These are phyloP conservation scores for Sporothrix luriei DNA, from an alignment of 2,329 filamentous ascomycete genomes.

Conservation along the genomic window DNA sequence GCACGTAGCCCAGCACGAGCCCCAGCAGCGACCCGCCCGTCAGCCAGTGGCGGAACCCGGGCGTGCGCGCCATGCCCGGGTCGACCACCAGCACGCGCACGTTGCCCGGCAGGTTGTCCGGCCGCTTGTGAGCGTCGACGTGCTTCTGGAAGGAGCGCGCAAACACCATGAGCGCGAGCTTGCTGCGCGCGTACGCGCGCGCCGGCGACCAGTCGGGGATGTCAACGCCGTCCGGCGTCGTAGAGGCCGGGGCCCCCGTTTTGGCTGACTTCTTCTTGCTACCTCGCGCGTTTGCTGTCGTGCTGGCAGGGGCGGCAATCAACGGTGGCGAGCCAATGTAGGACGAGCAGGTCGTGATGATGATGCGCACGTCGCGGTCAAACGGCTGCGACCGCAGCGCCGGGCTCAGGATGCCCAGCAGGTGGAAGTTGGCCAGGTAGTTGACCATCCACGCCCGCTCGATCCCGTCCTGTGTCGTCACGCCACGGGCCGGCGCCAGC, in stretches of 20 bases:
- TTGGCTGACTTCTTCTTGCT: background rate
- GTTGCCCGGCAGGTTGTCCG: slow-evolving; percentile 80
- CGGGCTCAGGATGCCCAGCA: slow-evolving; percentile 87
- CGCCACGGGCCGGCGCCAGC: slow-evolving; percentile 42
- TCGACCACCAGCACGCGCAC: slow-evolving; percentile 84
- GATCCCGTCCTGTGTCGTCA: slow-evolving; percentile 72
- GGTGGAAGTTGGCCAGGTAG: slow-evolving; percentile 92
- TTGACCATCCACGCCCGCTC: slow-evolving; percentile 94
- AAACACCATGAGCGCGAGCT: slow-evolving; percentile 85
- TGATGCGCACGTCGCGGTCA: slow-evolving; percentile 86
- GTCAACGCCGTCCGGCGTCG: slow-evolving; percentile 39
- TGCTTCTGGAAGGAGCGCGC: slow-evolving; percentile 91
- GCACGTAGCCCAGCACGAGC: slow-evolving; percentile 70
- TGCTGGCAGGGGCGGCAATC: slow-evolving; percentile 48
- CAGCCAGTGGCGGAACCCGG: slow-evolving; percentile 84
- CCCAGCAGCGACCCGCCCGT: slow-evolving; percentile 82
- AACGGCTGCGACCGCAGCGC: slow-evolving; percentile 88
- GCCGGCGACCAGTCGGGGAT: slow-evolving; percentile 58
- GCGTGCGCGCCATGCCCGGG: slow-evolving; percentile 80
- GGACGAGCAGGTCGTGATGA: slow-evolving; percentile 83
- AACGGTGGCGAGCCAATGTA: slow-evolving; percentile 79
- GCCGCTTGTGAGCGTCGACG: slow-evolving; percentile 77
- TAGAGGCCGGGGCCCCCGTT: background rate
- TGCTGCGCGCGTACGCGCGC: slow-evolving; percentile 65
- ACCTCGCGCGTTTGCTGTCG: slow-evolving; percentile 31